Evolutionary conservation across 2,329 filamentous ascomycete genomes (phyloP), one percentile per base, ranked within the genome.

Genomic region (Calonectria pseudoturangicola): DNA sequence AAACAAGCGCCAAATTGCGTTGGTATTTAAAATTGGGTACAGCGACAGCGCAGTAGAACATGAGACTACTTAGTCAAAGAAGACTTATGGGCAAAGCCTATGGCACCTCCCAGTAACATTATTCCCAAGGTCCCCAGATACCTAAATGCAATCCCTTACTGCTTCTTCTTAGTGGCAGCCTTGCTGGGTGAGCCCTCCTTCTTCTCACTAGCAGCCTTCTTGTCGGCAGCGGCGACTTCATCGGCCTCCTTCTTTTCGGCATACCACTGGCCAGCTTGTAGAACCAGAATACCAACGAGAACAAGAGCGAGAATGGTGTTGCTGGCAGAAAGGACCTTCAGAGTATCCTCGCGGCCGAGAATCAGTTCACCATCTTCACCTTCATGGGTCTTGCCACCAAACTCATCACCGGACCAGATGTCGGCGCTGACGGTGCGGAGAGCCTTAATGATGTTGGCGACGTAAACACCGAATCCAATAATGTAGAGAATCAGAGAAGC

Each of bases 251-350:
- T 97, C 82, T 94, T 90, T 89, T 98, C 96, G 30, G 97, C 97
- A 86, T 99, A 99, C 97, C 96, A 98, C 89, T 98, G 95, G 13
- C 97, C 97, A 25, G 95, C 95, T 90, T 99, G 97, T 81, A 99
- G 86, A 41, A 98, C 94, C 76, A 99, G 84, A 12, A 99, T 94
- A 6, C 97, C 97, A 3, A 98, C 93, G 66, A 99, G 86, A 36
- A 99, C 95, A 54, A 99, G 89, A 43, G 96, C 97, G 70, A 98
- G 86, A 82, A 99, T 99, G 3, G 97, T 98, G 85, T 99, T 98
- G 84, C 95, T 98, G 9, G 97, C 97, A 39, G 95, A 92, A 80
- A 98, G 88, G 18, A 99, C 96, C 87, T 95, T 94, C 79, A 99
- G 86, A 80, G 92, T 96, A 83, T 99, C 97, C 86, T 98, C 95